Evolutionary conservation across 2,329 filamentous ascomycete species (phyloP).

Genomic region (Hypoxylon sp.): DNA sequence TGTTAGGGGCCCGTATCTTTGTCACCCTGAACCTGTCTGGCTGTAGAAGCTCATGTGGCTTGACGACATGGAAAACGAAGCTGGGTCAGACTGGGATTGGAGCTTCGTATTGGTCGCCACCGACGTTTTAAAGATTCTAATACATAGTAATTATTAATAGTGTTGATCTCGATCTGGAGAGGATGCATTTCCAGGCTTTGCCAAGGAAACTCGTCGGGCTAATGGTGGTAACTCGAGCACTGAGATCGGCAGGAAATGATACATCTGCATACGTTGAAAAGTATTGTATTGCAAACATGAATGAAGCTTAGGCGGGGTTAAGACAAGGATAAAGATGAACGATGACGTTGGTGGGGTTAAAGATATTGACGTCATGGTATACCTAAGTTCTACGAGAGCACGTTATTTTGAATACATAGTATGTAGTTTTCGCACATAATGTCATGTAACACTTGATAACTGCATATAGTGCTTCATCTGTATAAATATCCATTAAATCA

Average conservation of each 20-base stretch:
- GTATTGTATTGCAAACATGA: constrained; percentile 5
- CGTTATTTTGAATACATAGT: too few species aligned
- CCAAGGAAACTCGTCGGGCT: background rate
- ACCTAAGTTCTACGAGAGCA: too few species aligned
- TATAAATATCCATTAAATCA: too few species aligned
- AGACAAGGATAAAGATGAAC: constrained; percentile 9
- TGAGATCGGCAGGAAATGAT: constrained; percentile 9
- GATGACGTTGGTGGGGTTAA: constrained; percentile 37
- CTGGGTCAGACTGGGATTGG: constrained; percentile 23
- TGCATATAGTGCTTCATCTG: too few species aligned
- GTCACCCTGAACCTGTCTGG: background rate
- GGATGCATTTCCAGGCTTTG: background rate
- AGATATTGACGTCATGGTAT: constrained; percentile 31
- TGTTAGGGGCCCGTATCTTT: constrained; percentile 13
- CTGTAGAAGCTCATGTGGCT: constrained; percentile 31
- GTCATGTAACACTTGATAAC: too few species aligned
- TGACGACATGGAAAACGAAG: constrained; percentile 19
- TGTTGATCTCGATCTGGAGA: constrained; percentile 31
- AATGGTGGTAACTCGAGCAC: constrained; percentile 8
- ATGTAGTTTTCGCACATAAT: too few species aligned
- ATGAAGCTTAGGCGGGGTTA: constrained; percentile 10
- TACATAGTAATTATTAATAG: constrained; percentile 2
- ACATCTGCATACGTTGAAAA: constrained; percentile 6
- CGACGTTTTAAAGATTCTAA: constrained; percentile 8
- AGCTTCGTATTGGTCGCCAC: constrained; percentile 27